phyloP scores from a whole-genome alignment of 768 basidiomycete genomes.

The Psilocybe cyanescens region DNA sequence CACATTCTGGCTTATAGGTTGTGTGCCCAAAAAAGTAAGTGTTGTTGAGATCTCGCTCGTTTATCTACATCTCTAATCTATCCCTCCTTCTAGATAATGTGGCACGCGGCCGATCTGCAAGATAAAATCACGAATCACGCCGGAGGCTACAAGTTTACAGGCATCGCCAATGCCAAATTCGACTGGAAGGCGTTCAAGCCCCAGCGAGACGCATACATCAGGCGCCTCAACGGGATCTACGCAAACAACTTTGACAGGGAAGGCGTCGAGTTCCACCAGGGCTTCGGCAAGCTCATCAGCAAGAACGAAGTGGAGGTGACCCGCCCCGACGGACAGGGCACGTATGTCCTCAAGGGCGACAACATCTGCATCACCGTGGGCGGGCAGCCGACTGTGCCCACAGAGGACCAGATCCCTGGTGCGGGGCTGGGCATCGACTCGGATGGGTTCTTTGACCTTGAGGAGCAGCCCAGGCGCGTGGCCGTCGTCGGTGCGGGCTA shows the following conservation, averaged over 20 bases:
- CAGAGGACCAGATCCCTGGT: constrained; percentile 82
- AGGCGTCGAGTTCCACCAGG: constrained; percentile 84
- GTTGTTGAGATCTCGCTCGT: not conserved
- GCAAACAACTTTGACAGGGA: constrained; percentile 88
- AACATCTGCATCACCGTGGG: constrained; percentile 87
- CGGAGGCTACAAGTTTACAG: constrained; percentile 73
- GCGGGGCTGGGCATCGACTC: constrained; percentile 90
- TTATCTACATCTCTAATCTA: constrained; percentile 6
- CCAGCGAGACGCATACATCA: constrained; percentile 95
- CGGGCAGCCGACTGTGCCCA: constrained; percentile 80
- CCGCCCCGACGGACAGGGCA: constrained; percentile 59
- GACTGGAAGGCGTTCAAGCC: constrained; percentile 92
- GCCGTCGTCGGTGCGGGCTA: constrained; percentile 97
- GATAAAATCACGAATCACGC: constrained; percentile 83
- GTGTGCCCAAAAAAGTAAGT: constrained; percentile 94
- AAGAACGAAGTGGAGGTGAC: constrained; percentile 75
- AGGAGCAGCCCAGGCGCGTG: constrained; percentile 89
- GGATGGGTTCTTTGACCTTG: constrained; percentile 95
- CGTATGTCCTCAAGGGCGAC: constrained; percentile 76
- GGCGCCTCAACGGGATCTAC: constrained; percentile 87
- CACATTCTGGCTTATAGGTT: constrained; percentile 52
- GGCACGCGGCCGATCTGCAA: constrained; percentile 91
- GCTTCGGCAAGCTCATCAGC: constrained; percentile 74
- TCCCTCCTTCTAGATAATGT: constrained; percentile 77
- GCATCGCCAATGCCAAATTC: constrained; percentile 64